phyloP scores from a whole-genome alignment of 495 filamentous ascomycete species.

The Xylaria flabelliformis region DNA sequence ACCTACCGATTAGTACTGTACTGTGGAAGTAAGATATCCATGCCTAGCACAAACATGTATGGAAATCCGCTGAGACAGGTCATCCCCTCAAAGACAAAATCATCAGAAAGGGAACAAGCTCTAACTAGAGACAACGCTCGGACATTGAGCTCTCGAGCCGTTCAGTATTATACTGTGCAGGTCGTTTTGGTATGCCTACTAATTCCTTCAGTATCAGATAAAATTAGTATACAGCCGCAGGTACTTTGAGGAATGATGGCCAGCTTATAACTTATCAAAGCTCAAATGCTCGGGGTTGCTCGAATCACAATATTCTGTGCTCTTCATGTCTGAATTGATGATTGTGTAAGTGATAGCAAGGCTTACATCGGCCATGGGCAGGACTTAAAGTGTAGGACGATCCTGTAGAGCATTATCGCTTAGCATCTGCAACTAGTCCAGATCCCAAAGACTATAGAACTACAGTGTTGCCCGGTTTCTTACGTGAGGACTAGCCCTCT shows the following conservation, averaged over 20 bases:
- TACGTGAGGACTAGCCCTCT: conserved; percentile 17
- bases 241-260: neutral
- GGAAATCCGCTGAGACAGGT: conserved; percentile 21
- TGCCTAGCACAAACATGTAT: conserved; percentile 16
- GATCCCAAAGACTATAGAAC: neutral
- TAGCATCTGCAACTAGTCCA: neutral
- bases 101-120: conserved; percentile 11
- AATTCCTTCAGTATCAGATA: neutral
- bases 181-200: neutral
- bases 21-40: neutral
- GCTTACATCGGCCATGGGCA: neutral
- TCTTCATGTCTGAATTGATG: neutral
- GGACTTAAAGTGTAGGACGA: neutral
- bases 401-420: conserved; percentile 10
- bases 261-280: neutral
- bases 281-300: neutral
- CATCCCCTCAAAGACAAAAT: conserved; percentile 16
- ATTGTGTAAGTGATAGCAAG: neutral
- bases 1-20: no score
- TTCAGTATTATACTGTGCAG: conserved; percentile 13
- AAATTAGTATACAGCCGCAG: neutral
- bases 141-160: neutral
- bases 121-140: neutral
- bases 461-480: neutral
- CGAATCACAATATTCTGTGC: neutral